phyloP scores from a whole-genome alignment of 129 eudicot species.

The Chrysanthemum seticuspe region DNA sequence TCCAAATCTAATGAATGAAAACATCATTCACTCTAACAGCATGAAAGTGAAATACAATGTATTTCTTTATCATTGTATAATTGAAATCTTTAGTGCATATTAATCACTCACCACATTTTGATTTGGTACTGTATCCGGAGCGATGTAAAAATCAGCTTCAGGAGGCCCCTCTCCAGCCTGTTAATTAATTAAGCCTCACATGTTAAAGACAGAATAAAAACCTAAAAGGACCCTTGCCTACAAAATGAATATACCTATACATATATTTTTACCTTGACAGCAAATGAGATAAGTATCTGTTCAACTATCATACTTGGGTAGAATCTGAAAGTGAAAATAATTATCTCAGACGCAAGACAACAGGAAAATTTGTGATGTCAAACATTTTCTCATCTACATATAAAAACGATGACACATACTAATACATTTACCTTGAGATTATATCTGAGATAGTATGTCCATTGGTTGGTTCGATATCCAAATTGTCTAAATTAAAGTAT shows the following conservation, averaged over 20 bases:
- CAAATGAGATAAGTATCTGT: conserved; percentile 29
- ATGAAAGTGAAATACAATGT: neutral
- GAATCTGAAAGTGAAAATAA: conserved; percentile 35
- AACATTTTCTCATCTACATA: neutral
- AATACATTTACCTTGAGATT: conserved; percentile 29
- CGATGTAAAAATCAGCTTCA: conserved; percentile 34
- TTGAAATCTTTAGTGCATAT: conserved; percentile 12
- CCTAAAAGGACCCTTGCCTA: neutral
- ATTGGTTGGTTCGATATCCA: conserved; percentile 31
- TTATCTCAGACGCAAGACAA: neutral
- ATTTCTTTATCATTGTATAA: neutral
- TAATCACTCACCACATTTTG: conserved; percentile 33
- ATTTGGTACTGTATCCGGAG: conserved; percentile 26
- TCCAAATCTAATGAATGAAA: neutral
- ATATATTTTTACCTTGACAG: conserved; percentile 27
- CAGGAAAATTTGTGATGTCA: neutral
- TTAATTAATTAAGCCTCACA: conserved; percentile 5
- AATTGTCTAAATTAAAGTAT: too few species aligned
- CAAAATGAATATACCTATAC: conserved; percentile 3
- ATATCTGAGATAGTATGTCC: conserved; percentile 25
- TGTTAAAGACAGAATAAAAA: conserved; percentile 9
- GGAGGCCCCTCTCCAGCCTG: conserved; percentile 38
- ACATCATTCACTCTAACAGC: neutral
- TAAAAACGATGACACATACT: neutral
- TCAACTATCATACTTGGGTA: conserved; percentile 42